Evolutionary conservation across 2,329 filamentous ascomycete species (phyloP).

Genomic region (Phyllosticta capitalensis): DNA sequence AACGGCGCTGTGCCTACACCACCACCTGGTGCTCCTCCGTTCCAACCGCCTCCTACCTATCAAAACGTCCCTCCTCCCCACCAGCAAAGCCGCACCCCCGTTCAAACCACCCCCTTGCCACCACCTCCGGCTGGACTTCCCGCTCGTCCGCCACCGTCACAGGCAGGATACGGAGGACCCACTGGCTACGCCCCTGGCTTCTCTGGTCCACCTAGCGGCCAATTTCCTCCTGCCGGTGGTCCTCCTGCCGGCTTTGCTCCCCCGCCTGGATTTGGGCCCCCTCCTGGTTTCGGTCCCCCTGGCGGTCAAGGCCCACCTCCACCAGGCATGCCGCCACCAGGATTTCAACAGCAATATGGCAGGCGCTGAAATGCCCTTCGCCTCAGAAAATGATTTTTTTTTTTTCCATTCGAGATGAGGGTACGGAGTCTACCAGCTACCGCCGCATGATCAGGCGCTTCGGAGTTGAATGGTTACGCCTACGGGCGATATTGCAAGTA

Average conservation of each 20-base stretch:
- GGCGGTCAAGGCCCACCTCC: constrained; percentile 5
- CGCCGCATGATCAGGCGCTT: not conserved
- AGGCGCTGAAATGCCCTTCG: not conserved
- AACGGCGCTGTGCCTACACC: constrained; percentile 23
- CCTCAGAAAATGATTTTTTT: not conserved
- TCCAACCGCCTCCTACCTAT: constrained; percentile 20
- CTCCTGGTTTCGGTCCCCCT: constrained; percentile 3
- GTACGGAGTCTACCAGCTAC: not conserved
- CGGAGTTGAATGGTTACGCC: not conserved
- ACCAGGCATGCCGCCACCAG: constrained; percentile 5
- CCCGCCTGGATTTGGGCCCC: constrained; percentile 19
- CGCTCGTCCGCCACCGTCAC: constrained; percentile 59
- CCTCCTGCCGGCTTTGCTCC: constrained; percentile 39
- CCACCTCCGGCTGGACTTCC: constrained; percentile 53
- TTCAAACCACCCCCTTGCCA: constrained; percentile 39
- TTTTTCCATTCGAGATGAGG: not conserved
- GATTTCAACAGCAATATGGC: constrained; percentile 14
- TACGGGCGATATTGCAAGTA: constrained; percentile 6
- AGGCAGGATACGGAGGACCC: constrained; percentile 59
- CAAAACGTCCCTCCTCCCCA: constrained; percentile 33
- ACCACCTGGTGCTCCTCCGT: constrained; percentile 27
- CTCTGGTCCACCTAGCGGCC: constrained; percentile 20
- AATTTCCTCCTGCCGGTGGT: constrained; percentile 27
- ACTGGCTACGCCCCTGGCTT: constrained; percentile 41
- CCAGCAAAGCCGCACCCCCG: constrained; percentile 20